Evolutionary conservation across 371 early-diverging fungal genomes (phyloP).

Genomic region (Mucor velutinosus): DNA sequence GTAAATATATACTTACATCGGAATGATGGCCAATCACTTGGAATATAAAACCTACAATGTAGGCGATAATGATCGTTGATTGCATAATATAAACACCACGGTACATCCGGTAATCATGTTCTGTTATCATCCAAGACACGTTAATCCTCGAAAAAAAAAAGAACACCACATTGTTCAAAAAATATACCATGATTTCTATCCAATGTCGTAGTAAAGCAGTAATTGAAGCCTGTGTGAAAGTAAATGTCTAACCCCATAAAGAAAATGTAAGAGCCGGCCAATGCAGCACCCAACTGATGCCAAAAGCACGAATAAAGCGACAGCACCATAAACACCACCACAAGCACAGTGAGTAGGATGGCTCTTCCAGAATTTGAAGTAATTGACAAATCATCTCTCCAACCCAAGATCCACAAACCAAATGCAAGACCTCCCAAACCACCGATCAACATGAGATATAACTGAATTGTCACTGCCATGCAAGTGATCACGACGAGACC

Average conservation of each 20-base stretch:
- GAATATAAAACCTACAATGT: conserved; percentile 17
- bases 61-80: conserved; percentile 24
- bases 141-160: no score
- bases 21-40: conserved; percentile 10
- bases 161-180: no score
- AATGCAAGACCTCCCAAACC: conserved; percentile 65
- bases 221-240: conserved; percentile 71
- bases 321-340: conserved; percentile 54
- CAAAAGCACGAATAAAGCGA: conserved; percentile 57
- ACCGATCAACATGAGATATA: conserved; percentile 53
- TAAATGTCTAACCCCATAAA: conserved; percentile 79
- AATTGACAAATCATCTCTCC: conserved; percentile 58
- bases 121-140: background rate
- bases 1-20: background rate
- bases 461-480: conserved; percentile 40
- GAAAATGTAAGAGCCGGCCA: conserved; percentile 71
- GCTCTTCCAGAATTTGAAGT: conserved; percentile 58
- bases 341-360: conserved; percentile 62
- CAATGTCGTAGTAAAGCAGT: conserved; percentile 32
- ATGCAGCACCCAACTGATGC: conserved; percentile 65
- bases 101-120: conserved; percentile 13
- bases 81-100: conserved; percentile 37
- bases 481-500: conserved; percentile 10
- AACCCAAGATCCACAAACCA: conserved; percentile 65
- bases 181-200: conserved; percentile 41